phyloP scores from a whole-genome alignment of 2,329 filamentous ascomycete species.

The Fusarium metavorans region DNA sequence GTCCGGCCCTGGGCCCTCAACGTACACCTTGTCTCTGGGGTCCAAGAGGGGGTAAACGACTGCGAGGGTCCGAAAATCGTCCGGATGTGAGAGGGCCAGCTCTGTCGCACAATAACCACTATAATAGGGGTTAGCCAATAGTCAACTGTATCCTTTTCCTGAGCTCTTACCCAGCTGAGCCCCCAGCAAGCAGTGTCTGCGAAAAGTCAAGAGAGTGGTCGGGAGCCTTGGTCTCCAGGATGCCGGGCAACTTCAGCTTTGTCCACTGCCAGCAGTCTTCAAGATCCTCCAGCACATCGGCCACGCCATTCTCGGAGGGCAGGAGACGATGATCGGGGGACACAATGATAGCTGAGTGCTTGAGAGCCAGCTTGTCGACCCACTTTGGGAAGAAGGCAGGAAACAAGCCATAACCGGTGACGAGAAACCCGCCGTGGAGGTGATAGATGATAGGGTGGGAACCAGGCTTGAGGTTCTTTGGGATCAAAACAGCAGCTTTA shows the following conservation, averaged over 20 bases:
- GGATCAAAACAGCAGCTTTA: conserved; percentile 40
- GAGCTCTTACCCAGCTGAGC: conserved; percentile 34
- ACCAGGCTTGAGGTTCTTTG: conserved; percentile 39
- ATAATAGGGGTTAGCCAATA: background rate
- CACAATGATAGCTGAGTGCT: conserved; percentile 41
- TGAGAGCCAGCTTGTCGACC: conserved; percentile 36
- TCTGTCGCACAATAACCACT: conserved; percentile 42
- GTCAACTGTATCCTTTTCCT: rapidly evolving
- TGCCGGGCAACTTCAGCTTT: background rate
- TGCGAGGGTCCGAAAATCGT: conserved; percentile 31
- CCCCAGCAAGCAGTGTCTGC: conserved; percentile 23
- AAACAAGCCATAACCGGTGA: conserved; percentile 36
- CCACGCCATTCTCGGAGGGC: conserved; percentile 40
- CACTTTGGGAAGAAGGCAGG: conserved; percentile 42
- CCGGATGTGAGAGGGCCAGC: conserved; percentile 37
- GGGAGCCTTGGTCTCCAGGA: conserved; percentile 16
- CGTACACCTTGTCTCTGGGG: conserved; percentile 29
- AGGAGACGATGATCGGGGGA: conserved; percentile 43
- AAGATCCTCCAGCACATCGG: conserved; percentile 43
- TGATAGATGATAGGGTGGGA: conserved; percentile 39
- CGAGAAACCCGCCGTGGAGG: conserved; percentile 45
- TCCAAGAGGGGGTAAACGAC: conserved; percentile 40
- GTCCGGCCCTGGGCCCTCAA: conserved; percentile 4
- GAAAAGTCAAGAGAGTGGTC: conserved; percentile 25
- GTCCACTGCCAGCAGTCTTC: conserved; percentile 46